Conservation (phyloP, 148 eudicot genomes). For the Nyssa sinensis region DNA sequence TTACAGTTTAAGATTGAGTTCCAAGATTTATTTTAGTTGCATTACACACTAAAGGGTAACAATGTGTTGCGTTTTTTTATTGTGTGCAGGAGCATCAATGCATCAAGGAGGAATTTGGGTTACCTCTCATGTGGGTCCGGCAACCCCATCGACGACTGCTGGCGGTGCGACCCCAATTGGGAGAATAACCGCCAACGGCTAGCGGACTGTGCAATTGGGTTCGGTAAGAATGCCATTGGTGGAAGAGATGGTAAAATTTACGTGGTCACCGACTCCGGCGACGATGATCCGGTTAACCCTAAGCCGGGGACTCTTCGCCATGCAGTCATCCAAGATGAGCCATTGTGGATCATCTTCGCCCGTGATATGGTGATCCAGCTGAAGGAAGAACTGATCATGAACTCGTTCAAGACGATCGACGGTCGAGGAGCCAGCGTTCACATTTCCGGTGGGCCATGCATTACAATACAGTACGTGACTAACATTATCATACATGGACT, state of each 20-base stretch:
- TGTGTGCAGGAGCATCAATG: constrained; percentile 45
- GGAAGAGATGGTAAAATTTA: constrained; percentile 54
- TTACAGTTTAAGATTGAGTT: no score
- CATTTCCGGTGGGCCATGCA: constrained; percentile 65
- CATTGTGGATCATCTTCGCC: constrained; percentile 55
- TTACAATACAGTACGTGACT: constrained; percentile 51
- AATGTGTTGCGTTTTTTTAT: background rate
- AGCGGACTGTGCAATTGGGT: constrained; percentile 67
- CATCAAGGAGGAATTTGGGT: constrained; percentile 58
- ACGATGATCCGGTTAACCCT: constrained; percentile 51
- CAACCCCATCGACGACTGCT: constrained; percentile 68
- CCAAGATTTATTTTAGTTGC: background rate
- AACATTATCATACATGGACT: constrained; percentile 54
- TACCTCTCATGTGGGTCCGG: constrained; percentile 51
- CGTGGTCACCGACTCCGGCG: constrained; percentile 47
- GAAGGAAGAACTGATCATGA: constrained; percentile 58
- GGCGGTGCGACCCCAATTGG: constrained; percentile 68
- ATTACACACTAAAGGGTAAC: no score
- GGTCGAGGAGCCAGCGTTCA: constrained; percentile 67
- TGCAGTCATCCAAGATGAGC: constrained; percentile 57
- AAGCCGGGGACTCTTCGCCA: constrained; percentile 61
- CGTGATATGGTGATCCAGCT: constrained; percentile 57
- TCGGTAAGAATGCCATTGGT: constrained; percentile 56
- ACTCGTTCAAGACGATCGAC: constrained; percentile 64
- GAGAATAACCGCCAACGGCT: constrained; percentile 50